These are phyloP conservation scores for Termitomyces sp. DNA, from an alignment of 768 basidiomycete species.

Conservation along the genomic window DNA sequence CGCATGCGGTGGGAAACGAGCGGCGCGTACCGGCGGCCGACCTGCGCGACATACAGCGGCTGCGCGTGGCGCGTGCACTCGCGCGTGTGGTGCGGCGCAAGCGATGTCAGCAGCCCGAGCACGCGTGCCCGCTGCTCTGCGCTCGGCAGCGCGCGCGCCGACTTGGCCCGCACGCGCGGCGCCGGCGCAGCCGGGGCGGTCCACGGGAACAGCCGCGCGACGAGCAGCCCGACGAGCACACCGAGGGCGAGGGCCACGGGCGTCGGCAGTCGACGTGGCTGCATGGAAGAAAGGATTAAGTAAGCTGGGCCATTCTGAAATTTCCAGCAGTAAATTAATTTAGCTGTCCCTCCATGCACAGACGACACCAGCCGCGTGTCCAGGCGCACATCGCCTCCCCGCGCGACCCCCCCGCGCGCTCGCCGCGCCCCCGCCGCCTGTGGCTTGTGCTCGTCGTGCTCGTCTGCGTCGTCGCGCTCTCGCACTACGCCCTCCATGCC, in stretches of 20 bases:
- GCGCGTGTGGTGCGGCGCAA: slow-evolving; percentile 89
- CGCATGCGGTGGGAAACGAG: too few relatives aligned
- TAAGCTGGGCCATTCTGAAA: too few relatives aligned
- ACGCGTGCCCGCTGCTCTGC: slow-evolving; percentile 81
- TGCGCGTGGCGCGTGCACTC: slow-evolving; percentile 87
- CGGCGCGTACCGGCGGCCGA: slow-evolving; percentile 74
- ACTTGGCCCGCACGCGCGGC: slow-evolving; percentile 22
- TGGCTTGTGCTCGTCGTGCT: slow-evolving; percentile 57
- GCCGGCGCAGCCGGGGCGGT: neutral
- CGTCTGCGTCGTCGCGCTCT: slow-evolving; percentile 47
- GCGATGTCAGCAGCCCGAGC: slow-evolving; percentile 78
- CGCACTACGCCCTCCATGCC: slow-evolving; percentile 48
- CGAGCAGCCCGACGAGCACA: slow-evolving; percentile 51
- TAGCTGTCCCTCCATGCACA: slow-evolving; percentile 62
- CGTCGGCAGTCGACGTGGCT: slow-evolving; percentile 39
- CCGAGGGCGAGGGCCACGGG: slow-evolving; percentile 56
- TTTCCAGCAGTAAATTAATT: too few relatives aligned
- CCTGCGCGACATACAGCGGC: slow-evolving; percentile 80
- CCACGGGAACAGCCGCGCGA: slow-evolving; percentile 40
- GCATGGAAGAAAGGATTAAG: too few relatives aligned
- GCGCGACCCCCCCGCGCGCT: slow-evolving; percentile 42
- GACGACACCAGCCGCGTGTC: slow-evolving; percentile 41
- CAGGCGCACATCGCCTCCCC: slow-evolving; percentile 52
- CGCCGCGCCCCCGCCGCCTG: slow-evolving; percentile 54
- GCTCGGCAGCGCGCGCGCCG: slow-evolving; percentile 66